Evolutionary conservation across 352 stramenopile species (phyloP).

Genomic region (Albugo laibachii): DNA sequence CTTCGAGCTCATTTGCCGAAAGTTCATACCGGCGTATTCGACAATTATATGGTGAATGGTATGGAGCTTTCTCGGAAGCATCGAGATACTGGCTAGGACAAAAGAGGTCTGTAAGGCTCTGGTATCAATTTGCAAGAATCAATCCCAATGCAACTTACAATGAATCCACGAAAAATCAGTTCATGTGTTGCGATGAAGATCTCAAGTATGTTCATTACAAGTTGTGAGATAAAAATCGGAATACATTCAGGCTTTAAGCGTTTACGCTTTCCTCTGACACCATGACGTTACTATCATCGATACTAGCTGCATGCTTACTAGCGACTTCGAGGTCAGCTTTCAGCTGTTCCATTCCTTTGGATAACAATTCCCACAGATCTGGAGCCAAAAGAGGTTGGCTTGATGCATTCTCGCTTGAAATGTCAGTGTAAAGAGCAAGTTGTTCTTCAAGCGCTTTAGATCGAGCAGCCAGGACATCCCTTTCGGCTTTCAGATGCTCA

Average conservation of each 20-base stretch:
- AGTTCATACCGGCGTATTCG: slow-evolving; percentile 40
- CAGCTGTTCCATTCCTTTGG: slow-evolving; percentile 76
- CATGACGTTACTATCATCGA: slow-evolving; percentile 14
- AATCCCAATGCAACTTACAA: slow-evolving; percentile 34
- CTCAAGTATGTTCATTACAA: slow-evolving; percentile 43
- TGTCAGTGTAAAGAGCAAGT: slow-evolving; percentile 64
- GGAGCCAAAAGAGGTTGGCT: slow-evolving; percentile 31
- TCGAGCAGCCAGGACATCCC: slow-evolving; percentile 62
- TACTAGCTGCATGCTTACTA: slow-evolving; percentile 72
- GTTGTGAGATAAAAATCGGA: no score
- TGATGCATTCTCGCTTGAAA: slow-evolving; percentile 40
- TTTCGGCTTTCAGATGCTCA: slow-evolving; percentile 63
- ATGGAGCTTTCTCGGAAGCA: slow-evolving; percentile 12
- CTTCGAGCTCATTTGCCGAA: not conserved
- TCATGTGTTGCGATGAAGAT: slow-evolving; percentile 28
- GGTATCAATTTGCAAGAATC: slow-evolving; percentile 43
- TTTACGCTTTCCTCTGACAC: no score
- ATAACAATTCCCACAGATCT: slow-evolving; percentile 70
- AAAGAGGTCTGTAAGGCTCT: slow-evolving; percentile 26
- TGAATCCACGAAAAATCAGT: slow-evolving; percentile 77
- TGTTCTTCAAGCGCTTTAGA: slow-evolving; percentile 61
- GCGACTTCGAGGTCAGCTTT: slow-evolving; percentile 73
- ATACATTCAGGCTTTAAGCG: no score
- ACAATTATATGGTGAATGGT: slow-evolving; percentile 21
- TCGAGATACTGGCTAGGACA: slow-evolving; percentile 22